phyloP scores from a whole-genome alignment of 352 stramenopile species.

The Pseudoperonospora humuli region DNA sequence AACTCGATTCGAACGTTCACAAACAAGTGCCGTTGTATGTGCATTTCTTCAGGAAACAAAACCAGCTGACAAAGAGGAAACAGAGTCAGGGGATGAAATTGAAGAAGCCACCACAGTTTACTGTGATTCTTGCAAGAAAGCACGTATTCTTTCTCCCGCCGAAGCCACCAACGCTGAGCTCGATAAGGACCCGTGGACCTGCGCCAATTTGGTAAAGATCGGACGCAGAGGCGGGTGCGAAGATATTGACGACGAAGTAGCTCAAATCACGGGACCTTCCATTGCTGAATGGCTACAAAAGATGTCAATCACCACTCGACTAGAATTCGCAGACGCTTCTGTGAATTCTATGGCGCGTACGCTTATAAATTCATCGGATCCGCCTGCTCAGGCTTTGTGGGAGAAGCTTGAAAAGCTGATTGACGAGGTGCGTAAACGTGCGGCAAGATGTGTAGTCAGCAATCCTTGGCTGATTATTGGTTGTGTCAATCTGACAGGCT shows the following conservation, averaged over 20 bases:
- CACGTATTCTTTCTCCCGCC: conserved; percentile 48
- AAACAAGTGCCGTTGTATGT: conserved; percentile 32
- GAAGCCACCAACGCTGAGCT: conserved; percentile 29
- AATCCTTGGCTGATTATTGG: not conserved
- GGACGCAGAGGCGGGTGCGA: conserved; percentile 37
- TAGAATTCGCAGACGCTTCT: conserved; percentile 47
- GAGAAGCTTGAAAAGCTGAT: conserved; percentile 47
- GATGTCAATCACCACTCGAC: conserved; percentile 40
- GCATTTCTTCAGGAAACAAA: conserved; percentile 24
- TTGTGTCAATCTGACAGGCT: conserved; percentile 27
- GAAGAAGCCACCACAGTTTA: conserved; percentile 67
- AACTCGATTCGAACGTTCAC: conserved; percentile 40
- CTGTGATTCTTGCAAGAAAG: conserved; percentile 77
- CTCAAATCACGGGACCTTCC: conserved; percentile 40
- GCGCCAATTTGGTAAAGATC: conserved; percentile 29
- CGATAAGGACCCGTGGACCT: conserved; percentile 50
- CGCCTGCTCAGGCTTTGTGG: conserved; percentile 31
- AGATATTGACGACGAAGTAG: conserved; percentile 64
- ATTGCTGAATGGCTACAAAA: conserved; percentile 42
- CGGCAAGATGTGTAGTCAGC: not conserved
- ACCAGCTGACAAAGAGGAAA: conserved; percentile 16
- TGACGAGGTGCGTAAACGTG: conserved; percentile 32
- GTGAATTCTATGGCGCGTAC: conserved; percentile 18
- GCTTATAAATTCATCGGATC: conserved; percentile 31
- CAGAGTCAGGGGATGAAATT: conserved; percentile 38